Conservation (phyloP, 148 eudicot species). For the Persicaria maculosa region DNA sequence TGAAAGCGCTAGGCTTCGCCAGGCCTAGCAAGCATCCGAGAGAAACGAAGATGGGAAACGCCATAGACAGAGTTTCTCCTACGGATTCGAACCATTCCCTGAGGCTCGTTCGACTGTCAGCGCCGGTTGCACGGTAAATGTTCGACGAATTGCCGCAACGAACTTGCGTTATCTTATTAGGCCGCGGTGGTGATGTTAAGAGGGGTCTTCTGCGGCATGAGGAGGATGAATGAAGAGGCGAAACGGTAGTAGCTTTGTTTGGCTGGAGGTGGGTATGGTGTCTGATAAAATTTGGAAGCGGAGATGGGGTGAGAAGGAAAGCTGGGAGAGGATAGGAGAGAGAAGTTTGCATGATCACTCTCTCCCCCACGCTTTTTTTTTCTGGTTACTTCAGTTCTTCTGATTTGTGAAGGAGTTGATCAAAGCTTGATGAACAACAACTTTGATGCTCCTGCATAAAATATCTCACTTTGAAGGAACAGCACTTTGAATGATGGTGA, state of each 20-base stretch:
- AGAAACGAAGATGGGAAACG: constrained; percentile 42
- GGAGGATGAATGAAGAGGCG: background rate
- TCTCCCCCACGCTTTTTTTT: too few relatives aligned
- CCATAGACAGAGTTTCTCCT: constrained; percentile 36
- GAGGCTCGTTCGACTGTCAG: constrained; percentile 18
- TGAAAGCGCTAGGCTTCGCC: constrained; percentile 24
- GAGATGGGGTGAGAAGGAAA: background rate
- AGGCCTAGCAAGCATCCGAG: constrained; percentile 40
- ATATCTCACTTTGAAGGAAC: background rate
- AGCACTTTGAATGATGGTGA: background rate
- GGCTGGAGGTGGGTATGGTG: background rate
- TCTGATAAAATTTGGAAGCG: background rate
- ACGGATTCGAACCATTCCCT: constrained; percentile 22
- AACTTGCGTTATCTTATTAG: background rate
- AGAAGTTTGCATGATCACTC: background rate
- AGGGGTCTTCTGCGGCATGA: background rate
- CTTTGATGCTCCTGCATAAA: too few relatives aligned
- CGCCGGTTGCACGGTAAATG: constrained; percentile 16
- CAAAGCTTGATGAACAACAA: too few relatives aligned
- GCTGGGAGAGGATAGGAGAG: background rate
- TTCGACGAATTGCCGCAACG: constrained; percentile 35
- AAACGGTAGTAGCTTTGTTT: background rate
- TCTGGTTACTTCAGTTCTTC: too few relatives aligned
- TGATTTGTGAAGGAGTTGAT: too few relatives aligned
- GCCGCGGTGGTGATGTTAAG: background rate